phyloP scores from a whole-genome alignment of 2,329 filamentous ascomycete genomes.

The Diplodia mutila region DNA sequence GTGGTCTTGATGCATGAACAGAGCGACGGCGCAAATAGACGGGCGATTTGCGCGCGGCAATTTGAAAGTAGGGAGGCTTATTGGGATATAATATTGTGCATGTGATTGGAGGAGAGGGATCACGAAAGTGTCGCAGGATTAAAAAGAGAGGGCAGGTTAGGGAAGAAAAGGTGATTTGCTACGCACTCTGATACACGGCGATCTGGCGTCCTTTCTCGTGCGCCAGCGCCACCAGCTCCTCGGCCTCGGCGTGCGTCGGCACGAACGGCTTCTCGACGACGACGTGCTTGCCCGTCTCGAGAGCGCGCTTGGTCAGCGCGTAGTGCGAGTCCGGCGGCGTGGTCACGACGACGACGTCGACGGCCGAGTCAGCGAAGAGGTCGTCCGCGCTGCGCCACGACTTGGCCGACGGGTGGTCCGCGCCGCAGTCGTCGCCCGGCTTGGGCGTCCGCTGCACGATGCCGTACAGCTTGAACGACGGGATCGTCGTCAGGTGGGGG shows the following conservation, averaged over 20 bases:
- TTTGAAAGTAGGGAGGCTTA: not conserved
- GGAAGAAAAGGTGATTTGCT: not conserved
- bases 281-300: slow-evolving; percentile 75
- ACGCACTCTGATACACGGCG: slow-evolving; percentile 51
- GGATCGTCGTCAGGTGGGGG: slow-evolving; percentile 65
- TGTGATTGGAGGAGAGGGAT: not conserved
- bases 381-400: slow-evolving; percentile 66
- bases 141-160: too few relatives aligned
- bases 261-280: slow-evolving; percentile 85
- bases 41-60: not conserved
- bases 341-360: slow-evolving; percentile 72
- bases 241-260: slow-evolving; percentile 69
- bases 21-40: not conserved
- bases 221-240: slow-evolving; percentile 56
- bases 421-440: slow-evolving; percentile 66
- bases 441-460: slow-evolving; percentile 76
- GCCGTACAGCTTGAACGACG: slow-evolving; percentile 69
- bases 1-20: not conserved
- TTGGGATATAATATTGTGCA: not conserved
- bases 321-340: slow-evolving; percentile 75
- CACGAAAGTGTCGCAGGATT: not conserved
- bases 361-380: slow-evolving; percentile 65
- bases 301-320: slow-evolving; percentile 63
- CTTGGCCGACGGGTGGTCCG: slow-evolving; percentile 67
- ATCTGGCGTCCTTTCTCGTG: slow-evolving; percentile 45